Evolutionary conservation across 495 filamentous ascomycete species (phyloP).

Genomic region (Recurvomyces mirabilis): DNA sequence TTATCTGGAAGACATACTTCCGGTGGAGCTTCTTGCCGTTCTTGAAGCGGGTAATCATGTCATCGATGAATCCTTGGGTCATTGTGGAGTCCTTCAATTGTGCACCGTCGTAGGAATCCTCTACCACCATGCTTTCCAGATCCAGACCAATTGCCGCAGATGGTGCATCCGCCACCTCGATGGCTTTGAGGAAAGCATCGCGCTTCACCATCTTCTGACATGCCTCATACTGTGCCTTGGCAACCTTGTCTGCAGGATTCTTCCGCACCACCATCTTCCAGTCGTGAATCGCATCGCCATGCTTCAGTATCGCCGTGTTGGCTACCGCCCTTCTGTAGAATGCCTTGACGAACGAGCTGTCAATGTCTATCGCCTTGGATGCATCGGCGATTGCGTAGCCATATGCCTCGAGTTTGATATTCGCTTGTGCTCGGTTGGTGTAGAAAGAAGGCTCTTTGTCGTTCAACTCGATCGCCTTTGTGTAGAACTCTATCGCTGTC

Average conservation of each 20-base stretch:
- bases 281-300: slow-evolving; percentile 78
- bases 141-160: slow-evolving; percentile 86
- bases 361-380: slow-evolving; percentile 83
- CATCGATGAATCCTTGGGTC: slow-evolving; percentile 90
- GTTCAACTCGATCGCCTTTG: slow-evolving; percentile 77
- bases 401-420: slow-evolving; percentile 92
- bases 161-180: slow-evolving; percentile 82
- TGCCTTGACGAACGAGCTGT: slow-evolving; percentile 81
- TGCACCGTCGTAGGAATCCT: slow-evolving; percentile 75
- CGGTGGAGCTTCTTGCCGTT: slow-evolving; percentile 84
- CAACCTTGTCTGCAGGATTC: slow-evolving; percentile 77
- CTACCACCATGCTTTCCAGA: slow-evolving; percentile 71
- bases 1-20: slow-evolving; percentile 96
- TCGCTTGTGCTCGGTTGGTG: slow-evolving; percentile 87
- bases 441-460: slow-evolving; percentile 79
- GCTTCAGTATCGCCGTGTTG: slow-evolving; percentile 77
- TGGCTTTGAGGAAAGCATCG: slow-evolving; percentile 84
- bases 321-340: slow-evolving; percentile 91
- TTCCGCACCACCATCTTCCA: slow-evolving; percentile 85
- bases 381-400: slow-evolving; percentile 89
- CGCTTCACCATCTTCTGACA: slow-evolving; percentile 87
- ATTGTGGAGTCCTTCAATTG: slow-evolving; percentile 69
- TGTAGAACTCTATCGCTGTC: slow-evolving; percentile 73
- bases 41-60: slow-evolving; percentile 95
- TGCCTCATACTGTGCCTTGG: slow-evolving; percentile 77